Evolutionary conservation across 2,329 filamentous ascomycete species (phyloP).

Genomic region (Pestalotiopsis sp.): DNA sequence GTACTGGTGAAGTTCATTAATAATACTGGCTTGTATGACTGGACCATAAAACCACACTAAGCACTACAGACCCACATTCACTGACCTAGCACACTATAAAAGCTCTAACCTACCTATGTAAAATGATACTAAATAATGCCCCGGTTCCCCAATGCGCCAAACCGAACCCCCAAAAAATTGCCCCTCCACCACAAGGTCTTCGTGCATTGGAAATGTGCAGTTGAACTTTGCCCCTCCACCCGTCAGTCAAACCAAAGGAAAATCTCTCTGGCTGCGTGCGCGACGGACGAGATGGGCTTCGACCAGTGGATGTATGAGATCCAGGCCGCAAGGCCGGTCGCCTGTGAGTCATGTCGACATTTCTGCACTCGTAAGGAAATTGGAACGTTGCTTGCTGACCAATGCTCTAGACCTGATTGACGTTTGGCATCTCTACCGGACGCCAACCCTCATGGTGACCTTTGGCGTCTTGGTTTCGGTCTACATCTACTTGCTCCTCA

Average conservation of each 20-base stretch:
- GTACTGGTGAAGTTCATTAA: no score
- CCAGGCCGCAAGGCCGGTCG: conserved; percentile 8
- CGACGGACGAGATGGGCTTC: conserved; percentile 4
- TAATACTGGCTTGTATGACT: background rate
- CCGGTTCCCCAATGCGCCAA: background rate
- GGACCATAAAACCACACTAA: background rate
- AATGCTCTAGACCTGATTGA: conserved; percentile 35
- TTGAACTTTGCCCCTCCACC: background rate
- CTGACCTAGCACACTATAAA: background rate
- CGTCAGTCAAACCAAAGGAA: conserved; percentile 1
- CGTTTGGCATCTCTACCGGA: conserved; percentile 49
- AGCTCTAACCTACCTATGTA: background rate
- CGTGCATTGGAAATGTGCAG: background rate
- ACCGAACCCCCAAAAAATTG: conserved; percentile 5
- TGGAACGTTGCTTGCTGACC: background rate
- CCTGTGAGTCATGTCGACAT: background rate
- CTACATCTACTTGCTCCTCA: conserved; percentile 33
- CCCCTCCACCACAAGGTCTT: conserved; percentile 3
- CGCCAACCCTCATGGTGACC: conserved; percentile 43
- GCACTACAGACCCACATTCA: background rate
- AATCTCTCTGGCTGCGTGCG: background rate
- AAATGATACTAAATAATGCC: background rate
- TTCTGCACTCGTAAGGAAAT: no score
- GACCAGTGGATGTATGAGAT: conserved; percentile 4
- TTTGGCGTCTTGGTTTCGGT: conserved; percentile 36